Percentiles rank a stretch among this genome's conserved stretches.
phyloP scores from a whole-genome alignment of 306 rosid species.

The Cicer yamashitae region DNA sequence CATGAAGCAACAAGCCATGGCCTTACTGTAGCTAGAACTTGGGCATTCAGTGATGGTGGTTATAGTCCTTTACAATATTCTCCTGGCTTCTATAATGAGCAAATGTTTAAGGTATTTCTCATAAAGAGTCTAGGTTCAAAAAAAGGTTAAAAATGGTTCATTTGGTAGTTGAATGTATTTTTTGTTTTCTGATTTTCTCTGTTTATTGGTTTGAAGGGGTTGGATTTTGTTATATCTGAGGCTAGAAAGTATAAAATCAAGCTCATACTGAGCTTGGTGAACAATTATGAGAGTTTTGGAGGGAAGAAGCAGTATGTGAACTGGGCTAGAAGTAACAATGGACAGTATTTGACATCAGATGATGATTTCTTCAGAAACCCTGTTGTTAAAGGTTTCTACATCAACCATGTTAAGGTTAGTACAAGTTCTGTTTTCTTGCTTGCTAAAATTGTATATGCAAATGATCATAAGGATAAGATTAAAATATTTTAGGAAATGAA shows the following conservation, averaged over 20 bases:
- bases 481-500: neutral
- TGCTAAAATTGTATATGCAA: constrained; percentile 10
- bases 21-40: constrained; percentile 88
- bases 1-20: constrained; percentile 75
- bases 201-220: constrained; percentile 62
- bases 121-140: neutral
- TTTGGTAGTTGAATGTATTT: neutral
- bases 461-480: neutral
- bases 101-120: constrained; percentile 70
- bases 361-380: constrained; percentile 87
- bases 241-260: constrained; percentile 83
- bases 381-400: constrained; percentile 77
- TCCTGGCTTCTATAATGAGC: constrained; percentile 89
- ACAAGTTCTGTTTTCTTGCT: neutral
- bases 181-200: constrained; percentile 32
- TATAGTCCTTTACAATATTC: constrained; percentile 80
- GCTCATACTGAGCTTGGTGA: constrained; percentile 88
- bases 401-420: constrained; percentile 76
- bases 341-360: constrained; percentile 78
- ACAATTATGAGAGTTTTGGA: constrained; percentile 88
- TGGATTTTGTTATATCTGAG: constrained; percentile 85
- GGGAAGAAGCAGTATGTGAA: constrained; percentile 96
- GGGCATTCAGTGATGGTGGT: constrained; percentile 97
- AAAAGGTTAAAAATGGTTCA: neutral
- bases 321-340: constrained; percentile 81